Conservation (phyloP, 139 green algal species). For the Coelastrella sp. region DNA sequence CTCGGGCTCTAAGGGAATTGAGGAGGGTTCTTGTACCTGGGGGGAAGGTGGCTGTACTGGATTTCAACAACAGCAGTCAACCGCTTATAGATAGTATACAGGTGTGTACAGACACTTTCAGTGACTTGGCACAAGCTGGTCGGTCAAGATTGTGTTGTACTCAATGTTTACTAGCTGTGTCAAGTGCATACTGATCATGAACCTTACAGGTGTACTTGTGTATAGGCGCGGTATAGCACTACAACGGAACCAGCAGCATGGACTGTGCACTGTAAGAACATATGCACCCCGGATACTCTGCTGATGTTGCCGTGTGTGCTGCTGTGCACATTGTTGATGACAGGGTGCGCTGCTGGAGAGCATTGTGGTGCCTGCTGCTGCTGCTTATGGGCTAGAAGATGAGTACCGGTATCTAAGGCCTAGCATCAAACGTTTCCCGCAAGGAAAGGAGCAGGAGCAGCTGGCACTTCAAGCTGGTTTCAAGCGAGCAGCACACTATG, state of each 20-base stretch:
- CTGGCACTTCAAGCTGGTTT: constrained; percentile 87
- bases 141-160: too few relatives aligned
- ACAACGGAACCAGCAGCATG: too few relatives aligned
- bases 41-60: constrained; percentile 84
- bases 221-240: too few relatives aligned
- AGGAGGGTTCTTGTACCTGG: constrained; percentile 88
- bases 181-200: too few relatives aligned
- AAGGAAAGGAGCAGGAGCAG: constrained; percentile 72
- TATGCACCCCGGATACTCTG: neutral
- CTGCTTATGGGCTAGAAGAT: constrained; percentile 73
- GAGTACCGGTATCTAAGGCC: constrained; percentile 96
- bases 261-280: too few relatives aligned
- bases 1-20: constrained; percentile 79
- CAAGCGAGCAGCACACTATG: constrained; percentile 77
- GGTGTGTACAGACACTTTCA: too few relatives aligned
- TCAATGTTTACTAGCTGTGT: too few relatives aligned
- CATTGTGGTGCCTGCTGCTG: constrained; percentile 91
- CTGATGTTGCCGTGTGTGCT: neutral
- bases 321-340: too few relatives aligned
- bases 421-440: constrained; percentile 92
- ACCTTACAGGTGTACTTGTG: too few relatives aligned
- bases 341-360: constrained; percentile 81
- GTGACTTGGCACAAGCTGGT: too few relatives aligned
- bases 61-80: constrained; percentile 96
- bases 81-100: constrained; percentile 73